Evolutionary conservation across 148 eudicot species (phyloP).

Genomic region (Rhododendron molle): DNA sequence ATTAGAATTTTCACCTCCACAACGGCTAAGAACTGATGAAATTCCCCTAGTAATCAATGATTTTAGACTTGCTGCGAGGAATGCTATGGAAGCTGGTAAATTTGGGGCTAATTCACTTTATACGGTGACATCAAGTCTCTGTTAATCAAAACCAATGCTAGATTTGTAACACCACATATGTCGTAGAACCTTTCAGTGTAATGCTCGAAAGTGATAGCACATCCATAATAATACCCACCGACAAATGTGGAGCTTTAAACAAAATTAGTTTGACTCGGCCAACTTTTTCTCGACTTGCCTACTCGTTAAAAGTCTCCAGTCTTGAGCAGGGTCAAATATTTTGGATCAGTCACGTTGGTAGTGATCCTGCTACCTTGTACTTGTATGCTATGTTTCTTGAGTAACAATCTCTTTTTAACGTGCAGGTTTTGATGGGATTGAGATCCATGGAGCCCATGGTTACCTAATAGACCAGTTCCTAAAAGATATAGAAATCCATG

Average conservation of each 20-base stretch:
- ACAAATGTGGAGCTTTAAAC: background rate
- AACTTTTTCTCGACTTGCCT: background rate
- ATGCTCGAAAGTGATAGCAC: background rate
- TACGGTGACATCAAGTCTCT: too few relatives aligned
- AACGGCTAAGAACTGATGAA: background rate
- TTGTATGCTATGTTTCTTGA: background rate
- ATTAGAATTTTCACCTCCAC: background rate
- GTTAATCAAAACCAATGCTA: too few relatives aligned
- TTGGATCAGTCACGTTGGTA: background rate
- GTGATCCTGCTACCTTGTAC: background rate
- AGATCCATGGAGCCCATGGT: slow-evolving; percentile 42
- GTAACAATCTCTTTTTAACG: background rate
- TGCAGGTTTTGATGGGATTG: slow-evolving; percentile 39
- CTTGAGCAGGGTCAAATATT: background rate
- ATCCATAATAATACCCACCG: background rate
- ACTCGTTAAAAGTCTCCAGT: background rate
- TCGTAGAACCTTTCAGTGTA: background rate
- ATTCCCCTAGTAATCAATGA: background rate
- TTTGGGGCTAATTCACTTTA: too few relatives aligned
- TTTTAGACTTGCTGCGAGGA: slow-evolving; percentile 1
- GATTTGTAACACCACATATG: background rate
- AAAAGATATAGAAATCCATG: slow-evolving; percentile 3
- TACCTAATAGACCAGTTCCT: slow-evolving; percentile 41
- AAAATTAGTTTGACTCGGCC: background rate
- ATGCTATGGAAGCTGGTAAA: slow-evolving; percentile 9